phyloP scores from a whole-genome alignment of 1,284 basidiomycete genomes.

The Blastosporella zonata region DNA sequence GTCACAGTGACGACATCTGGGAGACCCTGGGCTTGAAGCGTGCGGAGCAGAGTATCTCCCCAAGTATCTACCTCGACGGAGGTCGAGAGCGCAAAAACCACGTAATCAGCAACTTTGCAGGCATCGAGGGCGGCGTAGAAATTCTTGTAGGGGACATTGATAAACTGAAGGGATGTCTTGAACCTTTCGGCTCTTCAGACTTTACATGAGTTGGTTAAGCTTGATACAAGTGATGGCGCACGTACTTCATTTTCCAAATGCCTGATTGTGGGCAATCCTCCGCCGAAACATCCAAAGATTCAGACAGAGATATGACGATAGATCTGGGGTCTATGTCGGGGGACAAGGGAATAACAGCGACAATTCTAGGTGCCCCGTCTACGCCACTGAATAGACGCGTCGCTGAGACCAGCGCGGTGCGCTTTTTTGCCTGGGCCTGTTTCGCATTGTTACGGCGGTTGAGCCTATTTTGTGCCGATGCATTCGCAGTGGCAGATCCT shows the following conservation, averaged over 20 bases:
- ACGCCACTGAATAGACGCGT: slow-evolving; percentile 73
- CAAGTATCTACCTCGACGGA: slow-evolving; percentile 79
- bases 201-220: background rate
- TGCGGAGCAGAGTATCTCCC: slow-evolving; percentile 90
- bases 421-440: slow-evolving; percentile 72
- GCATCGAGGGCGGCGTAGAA: slow-evolving; percentile 85
- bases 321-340: slow-evolving; percentile 58
- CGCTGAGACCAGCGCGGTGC: slow-evolving; percentile 64
- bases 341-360: slow-evolving; percentile 77
- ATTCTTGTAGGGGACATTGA: slow-evolving; percentile 67
- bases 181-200: slow-evolving; percentile 72
- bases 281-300: slow-evolving; percentile 58
- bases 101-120: slow-evolving; percentile 89
- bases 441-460: slow-evolving; percentile 81
- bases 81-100: slow-evolving; percentile 82
- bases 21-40: slow-evolving; percentile 80
- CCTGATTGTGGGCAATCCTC: slow-evolving; percentile 52
- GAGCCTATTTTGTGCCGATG: slow-evolving; percentile 56
- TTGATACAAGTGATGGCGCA: slow-evolving; percentile 11
- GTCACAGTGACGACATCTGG: slow-evolving; percentile 69
- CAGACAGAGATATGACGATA: slow-evolving; percentile 60
- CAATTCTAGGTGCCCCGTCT: slow-evolving; percentile 78
- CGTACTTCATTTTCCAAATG: slow-evolving; percentile 67
- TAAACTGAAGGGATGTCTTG: slow-evolving; percentile 86
- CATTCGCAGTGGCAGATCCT: slow-evolving; percentile 36